Conservation (phyloP, 768 basidiomycete genomes). For the Phanerodontia chrysosporium region DNA sequence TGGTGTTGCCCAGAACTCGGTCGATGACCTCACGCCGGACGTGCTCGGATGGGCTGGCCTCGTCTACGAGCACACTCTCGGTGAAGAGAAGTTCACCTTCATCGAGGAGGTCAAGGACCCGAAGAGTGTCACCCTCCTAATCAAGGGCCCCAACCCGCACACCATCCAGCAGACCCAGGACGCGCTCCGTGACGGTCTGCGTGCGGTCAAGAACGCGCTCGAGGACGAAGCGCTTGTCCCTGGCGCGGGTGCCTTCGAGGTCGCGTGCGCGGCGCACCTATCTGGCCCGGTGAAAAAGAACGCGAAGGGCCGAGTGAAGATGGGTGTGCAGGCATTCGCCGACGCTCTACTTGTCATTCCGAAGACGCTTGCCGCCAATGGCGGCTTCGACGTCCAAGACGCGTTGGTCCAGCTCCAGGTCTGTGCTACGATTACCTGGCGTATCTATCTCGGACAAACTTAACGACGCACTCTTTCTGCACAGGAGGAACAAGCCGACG, state of each 20-base stretch:
- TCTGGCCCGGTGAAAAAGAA: constrained; percentile 72
- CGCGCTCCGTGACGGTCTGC: constrained; percentile 94
- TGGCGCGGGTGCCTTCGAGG: constrained; percentile 97
- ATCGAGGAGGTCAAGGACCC: constrained; percentile 95
- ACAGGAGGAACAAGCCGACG: constrained; percentile 91
- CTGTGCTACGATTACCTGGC: constrained; percentile 19
- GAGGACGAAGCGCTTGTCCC: constrained; percentile 88
- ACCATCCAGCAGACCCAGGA: constrained; percentile 97
- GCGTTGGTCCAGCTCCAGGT: constrained; percentile 89
- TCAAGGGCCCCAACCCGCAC: constrained; percentile 97
- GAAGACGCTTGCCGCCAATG: constrained; percentile 94
- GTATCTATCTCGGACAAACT: constrained; percentile 4
- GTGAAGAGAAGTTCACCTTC: constrained; percentile 98
- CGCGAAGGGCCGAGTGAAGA: constrained; percentile 92
- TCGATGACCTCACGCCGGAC: constrained; percentile 90
- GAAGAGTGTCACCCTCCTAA: constrained; percentile 90
- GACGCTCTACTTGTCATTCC: constrained; percentile 93
- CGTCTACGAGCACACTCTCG: constrained; percentile 97
- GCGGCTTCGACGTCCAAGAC: constrained; percentile 96
- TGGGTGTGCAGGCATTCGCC: constrained; percentile 96
- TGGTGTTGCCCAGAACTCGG: constrained; percentile 94
- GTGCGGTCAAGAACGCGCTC: constrained; percentile 94
- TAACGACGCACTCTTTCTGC: constrained; percentile 9
- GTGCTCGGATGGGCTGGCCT: constrained; percentile 96
- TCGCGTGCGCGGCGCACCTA: constrained; percentile 85